Percentiles rank a stretch among this genome's conserved stretches.
Conservation (phyloP, 192 early-diverging fungal species). For the Coemansia sp. region DNA sequence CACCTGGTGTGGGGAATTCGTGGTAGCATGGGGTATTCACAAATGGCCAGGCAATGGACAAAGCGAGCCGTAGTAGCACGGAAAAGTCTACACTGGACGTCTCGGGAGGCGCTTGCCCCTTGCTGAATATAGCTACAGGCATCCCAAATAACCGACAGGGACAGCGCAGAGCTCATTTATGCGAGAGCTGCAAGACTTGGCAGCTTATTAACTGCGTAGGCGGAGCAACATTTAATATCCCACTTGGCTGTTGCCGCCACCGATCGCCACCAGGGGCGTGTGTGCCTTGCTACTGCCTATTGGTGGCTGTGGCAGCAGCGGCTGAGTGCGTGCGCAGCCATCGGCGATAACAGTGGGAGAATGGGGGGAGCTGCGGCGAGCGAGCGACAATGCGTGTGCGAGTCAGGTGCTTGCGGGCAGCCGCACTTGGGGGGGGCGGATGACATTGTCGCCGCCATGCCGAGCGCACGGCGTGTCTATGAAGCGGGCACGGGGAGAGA, state of each 20-base stretch:
- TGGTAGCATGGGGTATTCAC: conserved; percentile 5
- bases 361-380: neutral
- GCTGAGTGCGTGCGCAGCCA: neutral
- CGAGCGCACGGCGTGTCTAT: conserved; percentile 8
- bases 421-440: conserved; percentile 1
- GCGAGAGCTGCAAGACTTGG: neutral
- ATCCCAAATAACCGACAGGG: neutral
- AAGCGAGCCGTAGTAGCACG: neutral
- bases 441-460: conserved; percentile 6
- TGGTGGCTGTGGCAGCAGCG: neutral
- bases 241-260: conserved; percentile 6
- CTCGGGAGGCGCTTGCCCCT: neutral
- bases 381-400: conserved; percentile 6
- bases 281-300: neutral
- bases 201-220: neutral
- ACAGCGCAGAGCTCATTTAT: neutral
- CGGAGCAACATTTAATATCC: neutral
- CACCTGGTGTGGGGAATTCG: neutral
- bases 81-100: neutral
- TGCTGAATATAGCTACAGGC: neutral
- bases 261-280: neutral
- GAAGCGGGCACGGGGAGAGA: conserved; percentile 8
- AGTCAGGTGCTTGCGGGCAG: neutral
- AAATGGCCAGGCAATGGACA: neutral
- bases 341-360: neutral